Base-by-base conservation (phyloP, 1,139 yeast genomes). In the Candida tunisiensis region DNA sequence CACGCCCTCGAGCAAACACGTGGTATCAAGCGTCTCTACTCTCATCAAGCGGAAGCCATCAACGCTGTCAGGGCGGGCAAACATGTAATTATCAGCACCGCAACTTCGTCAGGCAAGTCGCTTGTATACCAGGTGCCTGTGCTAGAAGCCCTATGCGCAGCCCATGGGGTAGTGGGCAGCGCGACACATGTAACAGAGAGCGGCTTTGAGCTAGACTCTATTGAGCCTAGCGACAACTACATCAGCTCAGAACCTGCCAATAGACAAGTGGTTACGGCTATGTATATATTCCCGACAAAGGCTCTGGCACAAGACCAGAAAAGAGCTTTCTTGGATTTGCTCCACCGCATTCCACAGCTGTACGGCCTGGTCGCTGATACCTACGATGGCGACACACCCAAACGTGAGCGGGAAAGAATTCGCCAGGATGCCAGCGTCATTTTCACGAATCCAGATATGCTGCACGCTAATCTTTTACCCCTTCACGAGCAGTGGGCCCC, bases 291-390 rank as follows among this genome's bases (percentile, higher is more conserved):
- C 42, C 98, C 99, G 1, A 88, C 99, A 1, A 88, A 88, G 44
- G 98, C 99, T 0, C 57, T 88, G 26, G 96, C 98, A 0, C 98
- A 88, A 45, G 98, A 88, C 55, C 99, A 88, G 50, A 74, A 74
- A 41, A 58, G 93, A 28, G 74, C 93, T 9, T 57, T 91, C 30
- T 61, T 63, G 28, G 68, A 65, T 18, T 55, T 83, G n/a, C 54
- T 80, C 16, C 18, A 29, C 16, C 28, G 37, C 23, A 43, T 40
- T 7, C 34, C 35, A 7, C 28, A 37, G 8, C 32, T 51, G 3
- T 39, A 39, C 7, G 50, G 52, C 9, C 52, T 66, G 4, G 44
- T 57, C 1, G 78, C 75, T 1, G 85, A 77, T 27, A 79, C 96
- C 0, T 88, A 71, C 43, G 99, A 88, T 49, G 98, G 98, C 3